phyloP scores from a whole-genome alignment of 495 filamentous ascomycete genomes.

The Xylaria scruposa region DNA sequence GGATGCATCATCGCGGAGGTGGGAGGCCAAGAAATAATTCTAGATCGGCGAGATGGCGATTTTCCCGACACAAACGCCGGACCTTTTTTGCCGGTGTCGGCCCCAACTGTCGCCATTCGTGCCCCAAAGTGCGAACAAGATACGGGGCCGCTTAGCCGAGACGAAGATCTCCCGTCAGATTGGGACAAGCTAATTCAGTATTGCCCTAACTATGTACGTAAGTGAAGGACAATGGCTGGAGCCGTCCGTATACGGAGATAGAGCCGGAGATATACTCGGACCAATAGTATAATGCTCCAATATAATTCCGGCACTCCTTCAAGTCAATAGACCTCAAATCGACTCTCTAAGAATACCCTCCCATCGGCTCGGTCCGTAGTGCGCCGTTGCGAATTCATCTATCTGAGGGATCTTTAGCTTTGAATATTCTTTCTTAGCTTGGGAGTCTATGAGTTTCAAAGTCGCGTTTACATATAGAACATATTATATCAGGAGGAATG shows the following conservation, averaged over 20 bases:
- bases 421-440: background rate
- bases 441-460: background rate
- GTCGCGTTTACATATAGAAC: background rate
- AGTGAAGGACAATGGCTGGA: background rate
- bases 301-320: background rate
- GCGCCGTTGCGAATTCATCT: background rate
- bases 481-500: background rate
- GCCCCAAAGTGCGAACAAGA: background rate
- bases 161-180: background rate
- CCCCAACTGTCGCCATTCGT: constrained; percentile 1
- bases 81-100: constrained; percentile 1
- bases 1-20: background rate
- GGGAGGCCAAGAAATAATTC: constrained; percentile 9
- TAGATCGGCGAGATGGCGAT: constrained; percentile 7
- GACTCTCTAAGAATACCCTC: too few species aligned
- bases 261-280: background rate
- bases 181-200: background rate
- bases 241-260: background rate
- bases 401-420: background rate
- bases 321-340: too few species aligned
- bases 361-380: background rate
- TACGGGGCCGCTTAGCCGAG: constrained; percentile 9
- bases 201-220: background rate
- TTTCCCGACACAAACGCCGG: constrained; percentile 5
- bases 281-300: background rate